A percentile compares a stretch with the other conserved stretches of the same genome.
Evolutionary conservation across 108 stramenopile species (phyloP).

Genomic region (Skeletonema tropicum): DNA sequence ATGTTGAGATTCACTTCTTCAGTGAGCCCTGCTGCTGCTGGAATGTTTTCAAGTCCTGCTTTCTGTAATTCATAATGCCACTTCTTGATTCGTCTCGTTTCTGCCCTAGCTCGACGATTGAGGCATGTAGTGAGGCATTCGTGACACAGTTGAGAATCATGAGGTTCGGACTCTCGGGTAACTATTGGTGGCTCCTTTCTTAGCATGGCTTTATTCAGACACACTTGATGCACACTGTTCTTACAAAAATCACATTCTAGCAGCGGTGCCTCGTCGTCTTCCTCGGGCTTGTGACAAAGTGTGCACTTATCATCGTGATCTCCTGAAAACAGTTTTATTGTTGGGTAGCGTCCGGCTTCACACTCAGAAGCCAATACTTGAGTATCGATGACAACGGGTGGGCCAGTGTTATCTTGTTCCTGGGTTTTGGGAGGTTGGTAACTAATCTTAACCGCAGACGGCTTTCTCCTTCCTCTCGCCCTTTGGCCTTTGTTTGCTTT

Average conservation of each 20-base stretch:
- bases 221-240: constrained; percentile 64
- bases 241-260: constrained; percentile 75
- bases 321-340: constrained; percentile 68
- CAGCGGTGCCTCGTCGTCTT: constrained; percentile 34
- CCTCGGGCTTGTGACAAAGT: constrained; percentile 51
- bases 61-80: constrained; percentile 51
- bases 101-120: constrained; percentile 64
- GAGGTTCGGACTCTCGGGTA: constrained; percentile 71
- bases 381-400: constrained; percentile 65
- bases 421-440: neutral
- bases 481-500: constrained; percentile 3
- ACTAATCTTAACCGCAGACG: neutral
- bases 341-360: constrained; percentile 73
- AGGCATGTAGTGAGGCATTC: constrained; percentile 57
- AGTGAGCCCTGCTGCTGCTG: constrained; percentile 40
- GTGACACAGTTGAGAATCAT: constrained; percentile 81
- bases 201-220: constrained; percentile 54
- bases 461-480: neutral
- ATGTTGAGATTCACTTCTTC: constrained; percentile 37
- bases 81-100: constrained; percentile 67
- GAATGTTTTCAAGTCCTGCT: constrained; percentile 29
- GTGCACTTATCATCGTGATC: constrained; percentile 54
- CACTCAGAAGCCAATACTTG: constrained; percentile 72
- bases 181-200: constrained; percentile 48
- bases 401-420: neutral